Evolutionary conservation across 176 grass and related monocot species (phyloP).

Genomic region (Thalia dealbata): DNA sequence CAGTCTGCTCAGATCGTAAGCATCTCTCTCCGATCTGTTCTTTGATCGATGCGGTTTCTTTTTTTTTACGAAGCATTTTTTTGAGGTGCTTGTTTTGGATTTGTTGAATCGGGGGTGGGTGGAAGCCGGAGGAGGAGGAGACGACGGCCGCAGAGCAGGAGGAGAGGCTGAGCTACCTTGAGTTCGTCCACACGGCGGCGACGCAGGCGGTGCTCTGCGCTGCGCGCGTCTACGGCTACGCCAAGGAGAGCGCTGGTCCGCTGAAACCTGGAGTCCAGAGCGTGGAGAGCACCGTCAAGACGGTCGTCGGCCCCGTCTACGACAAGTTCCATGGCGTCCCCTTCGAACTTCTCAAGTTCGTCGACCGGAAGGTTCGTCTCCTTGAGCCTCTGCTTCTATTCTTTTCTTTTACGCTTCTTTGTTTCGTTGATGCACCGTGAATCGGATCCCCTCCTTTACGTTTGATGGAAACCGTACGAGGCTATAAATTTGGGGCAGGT

Average conservation of each 20-base stretch:
- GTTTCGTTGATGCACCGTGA: neutral
- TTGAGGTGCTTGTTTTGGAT: neutral
- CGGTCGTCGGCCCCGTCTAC: constrained; percentile 72
- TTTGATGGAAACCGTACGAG: no score
- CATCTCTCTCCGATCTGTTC: no score
- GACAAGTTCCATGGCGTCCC: constrained; percentile 54
- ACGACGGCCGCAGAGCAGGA: constrained; percentile 23
- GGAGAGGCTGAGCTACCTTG: constrained; percentile 68
- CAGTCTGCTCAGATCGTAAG: neutral
- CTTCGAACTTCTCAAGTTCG: constrained; percentile 65
- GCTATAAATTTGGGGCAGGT: constrained; percentile 27
- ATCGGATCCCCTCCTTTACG: neutral
- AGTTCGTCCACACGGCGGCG: constrained; percentile 67
- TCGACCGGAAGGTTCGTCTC: constrained; percentile 65
- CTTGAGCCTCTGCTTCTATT: neutral
- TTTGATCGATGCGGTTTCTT: no score
- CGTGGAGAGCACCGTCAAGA: constrained; percentile 77
- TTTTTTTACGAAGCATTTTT: neutral
- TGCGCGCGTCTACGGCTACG: constrained; percentile 50
- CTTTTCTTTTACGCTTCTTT: neutral
- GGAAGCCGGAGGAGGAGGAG: neutral
- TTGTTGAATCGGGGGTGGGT: neutral
- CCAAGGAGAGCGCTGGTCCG: constrained; percentile 63
- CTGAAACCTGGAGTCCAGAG: constrained; percentile 69
- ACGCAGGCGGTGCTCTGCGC: constrained; percentile 51